phyloP scores from a whole-genome alignment of 2,329 filamentous ascomycete species.

The Canariomyces notabilis region DNA sequence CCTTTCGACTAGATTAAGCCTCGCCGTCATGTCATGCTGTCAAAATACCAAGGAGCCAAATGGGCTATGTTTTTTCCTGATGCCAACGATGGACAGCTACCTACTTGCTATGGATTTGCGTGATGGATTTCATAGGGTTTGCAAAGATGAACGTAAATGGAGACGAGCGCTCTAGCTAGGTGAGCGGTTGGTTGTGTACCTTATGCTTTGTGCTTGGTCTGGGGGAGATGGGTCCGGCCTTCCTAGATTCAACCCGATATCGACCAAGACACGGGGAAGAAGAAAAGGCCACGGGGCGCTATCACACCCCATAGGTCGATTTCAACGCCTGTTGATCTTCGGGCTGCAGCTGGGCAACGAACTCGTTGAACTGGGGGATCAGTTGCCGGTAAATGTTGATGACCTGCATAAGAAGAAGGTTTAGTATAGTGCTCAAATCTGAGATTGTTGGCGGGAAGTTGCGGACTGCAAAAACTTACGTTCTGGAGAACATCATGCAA shows the following conservation, averaged over 20 bases:
- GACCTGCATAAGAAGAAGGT: constrained; percentile 35
- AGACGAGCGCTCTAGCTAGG: no score
- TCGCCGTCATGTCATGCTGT: no score
- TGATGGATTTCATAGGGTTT: no score
- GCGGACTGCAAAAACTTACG: constrained; percentile 44
- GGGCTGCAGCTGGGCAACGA: constrained; percentile 46
- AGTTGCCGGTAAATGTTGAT: constrained; percentile 53
- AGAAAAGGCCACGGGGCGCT: not conserved
- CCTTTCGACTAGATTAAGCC: no score
- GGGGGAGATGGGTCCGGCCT: no score
- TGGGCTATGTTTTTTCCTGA: no score
- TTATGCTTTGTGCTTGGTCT: no score
- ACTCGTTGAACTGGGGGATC: constrained; percentile 54
- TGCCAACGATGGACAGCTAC: constrained; percentile 10
- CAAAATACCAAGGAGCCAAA: no score
- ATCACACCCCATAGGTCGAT: constrained; percentile 42
- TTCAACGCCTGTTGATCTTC: constrained; percentile 47
- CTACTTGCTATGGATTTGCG: not conserved
- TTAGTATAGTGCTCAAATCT: not conserved
- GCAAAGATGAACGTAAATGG: no score
- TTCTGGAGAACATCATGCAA: constrained; percentile 70
- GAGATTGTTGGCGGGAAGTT: not conserved
- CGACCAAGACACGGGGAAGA: not conserved
- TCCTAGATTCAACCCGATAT: no score
- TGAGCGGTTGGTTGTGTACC: no score